Evolutionary conservation across 1,284 basidiomycete genomes (phyloP).

Genomic region (Violaceomyces palustris): DNA sequence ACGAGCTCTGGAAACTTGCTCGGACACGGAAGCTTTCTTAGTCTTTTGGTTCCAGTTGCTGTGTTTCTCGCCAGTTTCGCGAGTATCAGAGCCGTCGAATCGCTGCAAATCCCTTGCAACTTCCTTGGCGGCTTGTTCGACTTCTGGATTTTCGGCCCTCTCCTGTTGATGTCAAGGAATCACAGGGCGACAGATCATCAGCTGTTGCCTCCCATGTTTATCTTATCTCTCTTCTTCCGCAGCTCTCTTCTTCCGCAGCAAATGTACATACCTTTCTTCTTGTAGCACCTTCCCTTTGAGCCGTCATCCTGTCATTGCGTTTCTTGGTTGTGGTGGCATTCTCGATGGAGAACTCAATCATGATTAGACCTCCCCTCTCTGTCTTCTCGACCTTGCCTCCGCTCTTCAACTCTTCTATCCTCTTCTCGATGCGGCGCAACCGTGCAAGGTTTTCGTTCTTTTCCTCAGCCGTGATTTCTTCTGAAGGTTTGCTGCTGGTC

Average conservation of each 20-base stretch:
- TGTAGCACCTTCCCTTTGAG: slow-evolving; percentile 22
- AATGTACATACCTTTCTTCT: slow-evolving; percentile 7
- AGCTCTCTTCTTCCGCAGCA: slow-evolving; percentile 6
- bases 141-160: not conserved
- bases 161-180: not conserved
- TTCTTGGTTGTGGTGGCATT: slow-evolving; percentile 47
- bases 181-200: not conserved
- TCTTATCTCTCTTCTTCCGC: slow-evolving; percentile 1
- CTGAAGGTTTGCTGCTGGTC: slow-evolving; percentile 12
- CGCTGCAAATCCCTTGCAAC: not conserved
- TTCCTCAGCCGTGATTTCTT: slow-evolving; percentile 8
- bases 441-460: slow-evolving; percentile 15
- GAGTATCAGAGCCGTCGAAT: too few species aligned
- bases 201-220: not conserved
- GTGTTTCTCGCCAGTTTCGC: too few species aligned
- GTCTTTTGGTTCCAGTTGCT: too few species aligned
- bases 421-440: slow-evolving; percentile 28
- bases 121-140: not conserved
- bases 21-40: too few species aligned
- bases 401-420: slow-evolving; percentile 23
- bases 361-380: slow-evolving; percentile 42
- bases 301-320: slow-evolving; percentile 27
- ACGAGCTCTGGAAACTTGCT: slow-evolving; percentile 4
- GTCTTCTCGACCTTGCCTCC: slow-evolving; percentile 17
- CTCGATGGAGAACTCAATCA: slow-evolving; percentile 51